Percentiles rank a stretch among this genome's conserved stretches.
Evolutionary conservation across 2,329 filamentous ascomycete genomes (phyloP).

Genomic region (Didymella sp.): DNA sequence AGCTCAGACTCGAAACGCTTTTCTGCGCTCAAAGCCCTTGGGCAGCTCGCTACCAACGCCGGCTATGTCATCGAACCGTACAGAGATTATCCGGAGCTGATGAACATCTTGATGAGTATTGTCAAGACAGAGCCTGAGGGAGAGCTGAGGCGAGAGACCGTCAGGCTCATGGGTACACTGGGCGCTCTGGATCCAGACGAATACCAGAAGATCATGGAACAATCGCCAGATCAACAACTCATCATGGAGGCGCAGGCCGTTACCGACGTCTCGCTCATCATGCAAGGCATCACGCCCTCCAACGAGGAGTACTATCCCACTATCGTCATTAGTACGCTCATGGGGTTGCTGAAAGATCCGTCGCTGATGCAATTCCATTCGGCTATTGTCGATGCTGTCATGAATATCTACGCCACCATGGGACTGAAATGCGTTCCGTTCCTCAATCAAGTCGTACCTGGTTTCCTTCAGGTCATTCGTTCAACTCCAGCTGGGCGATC

Average conservation of each 20-base stretch:
- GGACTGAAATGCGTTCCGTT: conserved; percentile 96
- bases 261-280: conserved; percentile 96
- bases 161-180: conserved; percentile 94
- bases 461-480: conserved; percentile 87
- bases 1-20: conserved; percentile 89
- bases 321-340: conserved; percentile 93
- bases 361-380: conserved; percentile 92
- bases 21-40: conserved; percentile 86
- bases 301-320: conserved; percentile 99
- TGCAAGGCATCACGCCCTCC: conserved; percentile 94
- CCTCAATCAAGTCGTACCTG: conserved; percentile 90
- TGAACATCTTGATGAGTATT: conserved; percentile 91
- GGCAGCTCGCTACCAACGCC: conserved; percentile 92
- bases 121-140: conserved; percentile 92
- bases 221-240: conserved; percentile 80
- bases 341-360: conserved; percentile 88
- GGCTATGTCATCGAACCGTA: conserved; percentile 98
- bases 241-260: conserved; percentile 70
- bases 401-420: conserved; percentile 97
- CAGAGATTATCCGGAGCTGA: conserved; percentile 88
- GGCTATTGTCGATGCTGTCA: conserved; percentile 93
- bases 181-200: conserved; percentile 96
- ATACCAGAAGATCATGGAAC: conserved; percentile 92
- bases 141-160: conserved; percentile 87
- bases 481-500: conserved; percentile 78